Evolutionary conservation across 2,329 filamentous ascomycete species (phyloP).

Genomic region (Penicillium italicum): DNA sequence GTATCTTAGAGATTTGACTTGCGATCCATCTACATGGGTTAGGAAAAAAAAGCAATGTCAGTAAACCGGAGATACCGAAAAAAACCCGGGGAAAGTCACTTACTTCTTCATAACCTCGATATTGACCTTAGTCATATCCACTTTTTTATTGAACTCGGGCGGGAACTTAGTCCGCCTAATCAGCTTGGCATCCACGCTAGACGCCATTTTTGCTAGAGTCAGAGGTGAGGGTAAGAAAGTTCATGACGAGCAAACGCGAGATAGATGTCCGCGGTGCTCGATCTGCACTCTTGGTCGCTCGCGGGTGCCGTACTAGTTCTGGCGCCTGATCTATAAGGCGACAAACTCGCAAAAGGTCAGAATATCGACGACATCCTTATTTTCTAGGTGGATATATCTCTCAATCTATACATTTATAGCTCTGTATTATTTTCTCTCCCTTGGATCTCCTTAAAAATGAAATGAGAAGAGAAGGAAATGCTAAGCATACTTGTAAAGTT

Average conservation of each 20-base stretch:
- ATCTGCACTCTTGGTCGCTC: neutral
- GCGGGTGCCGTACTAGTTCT: neutral
- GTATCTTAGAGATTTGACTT: slow-evolving; percentile 76
- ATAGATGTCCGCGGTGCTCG: neutral
- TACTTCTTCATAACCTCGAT: slow-evolving; percentile 97
- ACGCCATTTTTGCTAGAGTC: slow-evolving; percentile 59
- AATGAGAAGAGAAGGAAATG: neutral
- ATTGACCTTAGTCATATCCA: slow-evolving; percentile 97
- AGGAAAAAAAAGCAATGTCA: slow-evolving; percentile 5
- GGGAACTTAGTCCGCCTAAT: slow-evolving; percentile 91
- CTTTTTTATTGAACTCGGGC: slow-evolving; percentile 87
- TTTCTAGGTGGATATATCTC: neutral
- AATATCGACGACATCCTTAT: neutral
- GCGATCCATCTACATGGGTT: slow-evolving; percentile 77
- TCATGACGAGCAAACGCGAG: neutral
- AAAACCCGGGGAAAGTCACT: slow-evolving; percentile 30
- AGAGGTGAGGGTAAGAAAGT: neutral
- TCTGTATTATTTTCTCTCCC: neutral
- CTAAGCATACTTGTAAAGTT: too few relatives aligned
- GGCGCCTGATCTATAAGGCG: neutral
- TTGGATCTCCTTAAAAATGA: neutral
- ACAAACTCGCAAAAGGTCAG: too few relatives aligned
- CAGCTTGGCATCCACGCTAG: slow-evolving; percentile 82
- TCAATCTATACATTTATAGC: neutral
- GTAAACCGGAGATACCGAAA: slow-evolving; percentile 5